phyloP scores from a whole-genome alignment of 208 protist species.

The Plasmodiophora brassicae region DNA sequence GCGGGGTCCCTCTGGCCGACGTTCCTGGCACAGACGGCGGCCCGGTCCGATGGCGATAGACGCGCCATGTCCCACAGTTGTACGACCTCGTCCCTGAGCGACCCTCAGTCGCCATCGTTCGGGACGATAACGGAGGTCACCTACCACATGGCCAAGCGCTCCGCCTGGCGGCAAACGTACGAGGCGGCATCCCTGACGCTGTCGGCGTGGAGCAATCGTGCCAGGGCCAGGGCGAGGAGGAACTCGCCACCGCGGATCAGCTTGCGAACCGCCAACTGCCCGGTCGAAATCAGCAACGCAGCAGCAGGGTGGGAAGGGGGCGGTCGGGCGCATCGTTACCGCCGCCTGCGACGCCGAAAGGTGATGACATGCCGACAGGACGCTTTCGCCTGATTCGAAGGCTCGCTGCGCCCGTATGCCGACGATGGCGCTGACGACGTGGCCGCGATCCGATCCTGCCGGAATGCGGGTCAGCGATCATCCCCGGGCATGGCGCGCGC shows the following conservation, averaged over 20 bases:
- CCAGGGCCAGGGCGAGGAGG: not conserved
- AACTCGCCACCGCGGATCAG: not conserved
- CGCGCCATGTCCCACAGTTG: not conserved
- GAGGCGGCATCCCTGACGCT: not conserved
- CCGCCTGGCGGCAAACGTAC: not conserved
- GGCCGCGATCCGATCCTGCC: no score
- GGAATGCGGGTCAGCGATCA: no score
- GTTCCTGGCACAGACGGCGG: not conserved
- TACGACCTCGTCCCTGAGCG: not conserved
- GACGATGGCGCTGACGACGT: not conserved
- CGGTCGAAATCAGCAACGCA: not conserved
- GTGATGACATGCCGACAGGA: not conserved
- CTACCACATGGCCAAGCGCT: not conserved
- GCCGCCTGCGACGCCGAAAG: not conserved
- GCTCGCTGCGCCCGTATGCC: not conserved
- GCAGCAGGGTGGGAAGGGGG: no score
- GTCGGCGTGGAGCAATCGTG: not conserved
- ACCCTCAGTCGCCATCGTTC: no score
- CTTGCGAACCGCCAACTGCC: not conserved
- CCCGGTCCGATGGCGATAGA: not conserved
- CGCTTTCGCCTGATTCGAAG: not conserved
- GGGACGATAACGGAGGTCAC: no score
- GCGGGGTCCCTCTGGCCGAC: not conserved
- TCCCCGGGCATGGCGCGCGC: no score
- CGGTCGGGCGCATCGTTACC: not conserved